Percentiles rank a stretch among this genome's conserved stretches.
Evolutionary conservation across 2,329 filamentous ascomycete species (phyloP).

Genomic region (Nemania bipapillata): DNA sequence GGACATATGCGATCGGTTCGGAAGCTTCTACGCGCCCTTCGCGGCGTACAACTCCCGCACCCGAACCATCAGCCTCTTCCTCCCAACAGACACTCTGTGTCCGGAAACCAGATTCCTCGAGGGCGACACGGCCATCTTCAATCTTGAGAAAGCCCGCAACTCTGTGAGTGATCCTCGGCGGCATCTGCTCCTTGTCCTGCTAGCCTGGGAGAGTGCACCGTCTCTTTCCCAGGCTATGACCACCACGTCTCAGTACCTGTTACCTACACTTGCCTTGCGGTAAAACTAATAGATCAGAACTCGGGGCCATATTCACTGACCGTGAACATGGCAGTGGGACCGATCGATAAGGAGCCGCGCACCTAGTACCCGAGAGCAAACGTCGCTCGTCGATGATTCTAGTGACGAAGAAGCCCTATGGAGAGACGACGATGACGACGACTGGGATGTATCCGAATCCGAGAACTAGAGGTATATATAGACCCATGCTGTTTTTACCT

Average conservation of each 20-base stretch:
- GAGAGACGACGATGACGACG: slow-evolving; percentile 7
- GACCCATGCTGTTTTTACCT: background rate
- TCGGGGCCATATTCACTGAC: slow-evolving; percentile 2
- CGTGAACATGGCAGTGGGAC: slow-evolving; percentile 21
- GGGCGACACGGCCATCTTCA: slow-evolving; percentile 35
- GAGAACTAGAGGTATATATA: background rate
- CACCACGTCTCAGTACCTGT: background rate
- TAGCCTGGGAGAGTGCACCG: background rate
- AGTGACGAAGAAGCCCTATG: slow-evolving; percentile 16
- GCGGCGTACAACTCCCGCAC: slow-evolving; percentile 37
- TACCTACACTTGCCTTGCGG: background rate
- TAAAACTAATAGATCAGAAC: background rate
- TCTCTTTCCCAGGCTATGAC: background rate
- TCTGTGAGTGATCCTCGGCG: slow-evolving; percentile 30
- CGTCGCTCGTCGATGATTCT: too few relatives aligned
- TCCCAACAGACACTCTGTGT: slow-evolving; percentile 17
- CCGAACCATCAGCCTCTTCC: slow-evolving; percentile 38
- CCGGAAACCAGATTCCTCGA: slow-evolving; percentile 19
- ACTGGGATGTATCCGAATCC: background rate
- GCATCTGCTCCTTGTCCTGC: background rate
- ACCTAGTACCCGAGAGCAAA: too few relatives aligned
- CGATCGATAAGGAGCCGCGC: background rate
- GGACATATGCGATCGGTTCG: slow-evolving; percentile 40
- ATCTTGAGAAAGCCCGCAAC: slow-evolving; percentile 35
- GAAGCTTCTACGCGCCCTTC: slow-evolving; percentile 40